phyloP scores from a whole-genome alignment of 2,329 filamentous ascomycete species.

The Exophiala viscosa region DNA sequence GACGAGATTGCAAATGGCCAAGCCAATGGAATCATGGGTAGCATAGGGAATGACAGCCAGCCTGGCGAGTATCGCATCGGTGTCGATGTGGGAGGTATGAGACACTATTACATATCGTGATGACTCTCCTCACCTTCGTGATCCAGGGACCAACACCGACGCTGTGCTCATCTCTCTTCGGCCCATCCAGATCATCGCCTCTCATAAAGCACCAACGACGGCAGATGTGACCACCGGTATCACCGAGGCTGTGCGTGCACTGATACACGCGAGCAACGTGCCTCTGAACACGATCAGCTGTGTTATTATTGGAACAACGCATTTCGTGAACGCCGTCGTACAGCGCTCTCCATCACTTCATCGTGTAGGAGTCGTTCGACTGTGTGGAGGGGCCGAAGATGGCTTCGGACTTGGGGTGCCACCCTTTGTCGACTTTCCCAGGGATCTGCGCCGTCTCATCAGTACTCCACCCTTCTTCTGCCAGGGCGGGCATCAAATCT shows the following conservation, averaged over 20 bases:
- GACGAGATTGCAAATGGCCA: background rate
- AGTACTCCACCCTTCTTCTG: conserved; percentile 7
- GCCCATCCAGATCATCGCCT: conserved; percentile 14
- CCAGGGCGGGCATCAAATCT: conserved; percentile 18
- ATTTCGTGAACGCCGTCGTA: conserved; percentile 45
- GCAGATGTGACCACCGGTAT: conserved; percentile 44
- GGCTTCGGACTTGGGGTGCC: conserved; percentile 31
- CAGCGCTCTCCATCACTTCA: conserved; percentile 12
- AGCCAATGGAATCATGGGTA: conserved; percentile 14
- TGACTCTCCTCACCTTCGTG: background rate
- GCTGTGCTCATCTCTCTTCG: conserved; percentile 16
- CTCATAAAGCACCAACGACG: conserved; percentile 39
- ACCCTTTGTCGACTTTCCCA: conserved; percentile 50
- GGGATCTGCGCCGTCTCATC: conserved; percentile 32
- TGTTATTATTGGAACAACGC: conserved; percentile 52
- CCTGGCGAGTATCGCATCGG: conserved; percentile 12
- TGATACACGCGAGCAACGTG: conserved; percentile 35
- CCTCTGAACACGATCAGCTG: conserved; percentile 38
- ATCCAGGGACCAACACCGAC: conserved; percentile 19
- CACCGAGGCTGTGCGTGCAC: conserved; percentile 35
- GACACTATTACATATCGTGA: background rate
- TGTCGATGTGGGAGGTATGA: conserved; percentile 18
- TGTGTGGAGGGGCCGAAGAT: conserved; percentile 15
- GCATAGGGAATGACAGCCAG: conserved; percentile 7
- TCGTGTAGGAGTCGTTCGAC: conserved; percentile 15